Base-by-base conservation (phyloP, 495 filamentous ascomycete species). In the Neurospora sp. region DNA sequence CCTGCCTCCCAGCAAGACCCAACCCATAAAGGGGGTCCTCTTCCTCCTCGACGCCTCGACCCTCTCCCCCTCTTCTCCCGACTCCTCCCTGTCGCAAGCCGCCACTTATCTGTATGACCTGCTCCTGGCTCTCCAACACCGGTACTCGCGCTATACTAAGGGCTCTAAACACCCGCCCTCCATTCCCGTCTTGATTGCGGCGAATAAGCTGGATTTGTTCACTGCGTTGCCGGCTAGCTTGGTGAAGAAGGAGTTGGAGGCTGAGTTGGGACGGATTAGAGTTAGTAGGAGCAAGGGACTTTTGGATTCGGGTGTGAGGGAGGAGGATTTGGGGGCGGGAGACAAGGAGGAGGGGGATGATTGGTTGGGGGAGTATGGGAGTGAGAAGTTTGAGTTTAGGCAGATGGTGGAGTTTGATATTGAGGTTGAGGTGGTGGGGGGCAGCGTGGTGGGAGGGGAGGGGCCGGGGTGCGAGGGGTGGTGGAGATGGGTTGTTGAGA, bases 121-220 rank as follows among this genome's bases (percentile, higher is more conserved):
- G 3, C 86, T 99, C 12, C 84, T 98, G 5, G 74, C 90, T 0
- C 85, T 99, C 65, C 96, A 99, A 80, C 92, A 90, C 80, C 87
- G 91, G 7, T 85, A 78, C 47, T 83, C 88, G 16, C 22, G 53
- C 5, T 82, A 77, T 14, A 86, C 81, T 41, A 85, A 87, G 74
- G 88, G 86, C 10, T 83, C 85, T 59, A 90, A 90, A 72, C 85
- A 86, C 2, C 87, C 89, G 4, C 81, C 86, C 18, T 86, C 89
- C 22, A 85, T 96, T 39, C 89, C 91, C 0, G 87, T 99, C 3
- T 82, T 98, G 22, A 82, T 99, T 45, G 94, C 93, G 4, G 94
- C 94, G 44, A 98, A 98, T 79, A 99, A 99, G 85, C 85, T 94
- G 69, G 96, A 99, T 80, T 83, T 98, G 14, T 99, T 99, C 80